phyloP scores from a whole-genome alignment of 202 grass and related monocot species.

The Saccharum hybrid region DNA sequence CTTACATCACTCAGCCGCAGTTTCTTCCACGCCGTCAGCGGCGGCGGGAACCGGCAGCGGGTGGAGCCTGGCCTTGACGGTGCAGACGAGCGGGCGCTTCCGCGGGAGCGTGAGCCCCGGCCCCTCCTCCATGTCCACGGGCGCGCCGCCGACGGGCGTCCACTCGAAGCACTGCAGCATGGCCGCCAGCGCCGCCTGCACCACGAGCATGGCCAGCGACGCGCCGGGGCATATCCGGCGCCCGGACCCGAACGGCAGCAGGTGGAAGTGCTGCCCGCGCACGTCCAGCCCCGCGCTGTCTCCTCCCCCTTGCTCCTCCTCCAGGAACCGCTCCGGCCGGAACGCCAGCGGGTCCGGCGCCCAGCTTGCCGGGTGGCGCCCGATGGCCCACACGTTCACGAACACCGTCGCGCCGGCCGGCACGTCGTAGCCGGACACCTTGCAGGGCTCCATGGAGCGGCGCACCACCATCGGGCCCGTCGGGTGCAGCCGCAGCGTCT shows the following conservation, averaged over 20 bases:
- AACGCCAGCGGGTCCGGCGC: slow-evolving; percentile 58
- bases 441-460: slow-evolving; percentile 43
- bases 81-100: slow-evolving; percentile 61
- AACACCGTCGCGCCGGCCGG: slow-evolving; percentile 64
- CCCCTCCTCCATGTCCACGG: slow-evolving; percentile 79
- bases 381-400: slow-evolving; percentile 92
- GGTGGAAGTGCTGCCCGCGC: slow-evolving; percentile 71
- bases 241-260: slow-evolving; percentile 77
- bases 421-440: slow-evolving; percentile 50
- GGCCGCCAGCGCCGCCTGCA: slow-evolving; percentile 59
- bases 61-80: slow-evolving; percentile 44
- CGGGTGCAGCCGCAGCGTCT: slow-evolving; percentile 79
- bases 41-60: slow-evolving; percentile 27
- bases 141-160: slow-evolving; percentile 44
- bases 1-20: neutral
- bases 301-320: neutral
- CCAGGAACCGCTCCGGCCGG: slow-evolving; percentile 67
- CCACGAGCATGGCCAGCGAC: slow-evolving; percentile 59
- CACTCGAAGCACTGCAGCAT: slow-evolving; percentile 88
- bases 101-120: slow-evolving; percentile 57
- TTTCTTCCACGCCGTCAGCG: neutral
- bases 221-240: slow-evolving; percentile 70
- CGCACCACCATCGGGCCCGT: slow-evolving; percentile 62
- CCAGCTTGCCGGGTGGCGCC: slow-evolving; percentile 60
- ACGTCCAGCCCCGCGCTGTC: slow-evolving; percentile 40